Base-by-base conservation (phyloP, 805 yeast species). In the Nakazawaea anatomiae region DNA sequence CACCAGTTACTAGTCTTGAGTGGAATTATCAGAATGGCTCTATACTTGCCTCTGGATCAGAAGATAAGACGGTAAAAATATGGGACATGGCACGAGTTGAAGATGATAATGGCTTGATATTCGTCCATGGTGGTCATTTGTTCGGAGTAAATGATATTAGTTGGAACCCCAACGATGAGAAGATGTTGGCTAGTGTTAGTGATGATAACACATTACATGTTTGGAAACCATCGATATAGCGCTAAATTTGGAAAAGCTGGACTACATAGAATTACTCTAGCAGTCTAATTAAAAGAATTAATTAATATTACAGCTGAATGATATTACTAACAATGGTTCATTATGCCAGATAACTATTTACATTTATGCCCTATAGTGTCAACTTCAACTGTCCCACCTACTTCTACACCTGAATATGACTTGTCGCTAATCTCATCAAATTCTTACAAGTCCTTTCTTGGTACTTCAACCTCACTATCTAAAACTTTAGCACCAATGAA, bases 161-260 rank as follows among this genome's bases (percentile, higher is more conserved):
- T 35, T 91, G 97, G 97, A 86, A 87, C 51, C 77, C 81, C 0
- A 82, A 82, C 52, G 87, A 80, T 51, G 79, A 81, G 4, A 79
- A 85, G 79, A 73, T 85, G 76, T 55, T 89, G 38, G 83, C 89
- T 4, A 82, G 89, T 59, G 92, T 87, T 5, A 81, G 89, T 0
- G 89, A 86, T 59, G 97, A 91, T 61, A 91, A 91, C 62, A 79
- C 91, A 1, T 68, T 90, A n/a, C 97, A 91, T 55, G 65, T 90
- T 2, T 91, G 96, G 96, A 80, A 76, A 58, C 96, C 96, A 0
- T 53, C 68, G 42, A 14, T 50, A 39, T 49, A 44, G 39, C 12
- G 25, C 25, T 18, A 18, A 18, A 18, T 18, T 18, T 18, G 25
- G 25, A 18, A 18, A 18, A 18, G 25, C 25, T 18, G 25, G 25